phyloP scores from a whole-genome alignment of 352 stramenopile species.

The Vaucheria bursata region DNA sequence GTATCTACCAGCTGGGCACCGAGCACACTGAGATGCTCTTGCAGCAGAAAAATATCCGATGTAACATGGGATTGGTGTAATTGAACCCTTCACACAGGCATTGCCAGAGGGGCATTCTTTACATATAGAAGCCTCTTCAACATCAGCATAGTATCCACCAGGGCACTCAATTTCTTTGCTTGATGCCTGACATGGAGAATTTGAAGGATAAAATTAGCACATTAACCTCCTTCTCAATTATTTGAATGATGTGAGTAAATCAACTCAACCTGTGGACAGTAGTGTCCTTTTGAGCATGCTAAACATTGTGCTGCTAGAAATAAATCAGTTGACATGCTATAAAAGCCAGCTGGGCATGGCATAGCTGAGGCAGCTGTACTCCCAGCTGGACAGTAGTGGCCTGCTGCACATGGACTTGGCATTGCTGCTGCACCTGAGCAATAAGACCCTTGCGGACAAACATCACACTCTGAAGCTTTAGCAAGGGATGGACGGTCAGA shows the following conservation, averaged over 20 bases:
- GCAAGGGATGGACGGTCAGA: background rate
- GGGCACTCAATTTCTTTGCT: slow-evolving; percentile 35
- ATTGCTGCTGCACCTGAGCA: background rate
- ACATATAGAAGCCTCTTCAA: slow-evolving; percentile 33
- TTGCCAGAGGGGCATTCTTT: slow-evolving; percentile 52
- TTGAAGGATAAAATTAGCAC: slow-evolving; percentile 3
- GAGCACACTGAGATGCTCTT: slow-evolving; percentile 26
- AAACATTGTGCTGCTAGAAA: slow-evolving; percentile 28
- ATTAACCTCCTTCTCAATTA: background rate
- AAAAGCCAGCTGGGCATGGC: slow-evolving; percentile 42
- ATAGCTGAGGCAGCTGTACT: slow-evolving; percentile 1
- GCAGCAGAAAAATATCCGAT: slow-evolving; percentile 36
- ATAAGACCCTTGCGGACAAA: background rate
- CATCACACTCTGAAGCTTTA: background rate
- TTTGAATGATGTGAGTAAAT: background rate
- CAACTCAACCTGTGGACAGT: slow-evolving; percentile 37
- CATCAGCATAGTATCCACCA: slow-evolving; percentile 55
- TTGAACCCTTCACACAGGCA: slow-evolving; percentile 55
- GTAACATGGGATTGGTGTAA: background rate
- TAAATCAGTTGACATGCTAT: slow-evolving; percentile 52
- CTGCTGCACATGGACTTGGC: slow-evolving; percentile 20
- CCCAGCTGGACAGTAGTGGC: slow-evolving; percentile 66
- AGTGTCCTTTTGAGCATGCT: slow-evolving; percentile 43
- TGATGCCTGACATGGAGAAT: background rate
- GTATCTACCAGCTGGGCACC: slow-evolving; percentile 49